Base-by-base conservation (phyloP, 2,329 filamentous ascomycete genomes). In the Chaetomium sp. region DNA sequence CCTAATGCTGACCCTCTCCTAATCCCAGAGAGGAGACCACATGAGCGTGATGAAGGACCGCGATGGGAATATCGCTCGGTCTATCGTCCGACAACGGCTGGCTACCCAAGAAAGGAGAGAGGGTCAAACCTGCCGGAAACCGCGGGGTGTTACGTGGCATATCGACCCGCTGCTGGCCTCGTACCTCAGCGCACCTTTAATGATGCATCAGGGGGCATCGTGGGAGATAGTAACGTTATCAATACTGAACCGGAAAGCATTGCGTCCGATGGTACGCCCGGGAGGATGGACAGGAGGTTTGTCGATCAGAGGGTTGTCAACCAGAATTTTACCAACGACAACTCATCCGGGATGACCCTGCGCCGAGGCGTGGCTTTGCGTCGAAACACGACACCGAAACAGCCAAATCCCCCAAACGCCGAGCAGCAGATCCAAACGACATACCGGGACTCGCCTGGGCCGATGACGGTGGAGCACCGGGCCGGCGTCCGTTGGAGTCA, bases 41-140 rank as follows among this genome's bases (percentile, higher is more conserved):
- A 19, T 12, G 27, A 6, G 23, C 23, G 23, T 16, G 13, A 29
- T 16, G 6, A 25, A 47, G 21, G 38, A 23, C 13, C 12, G 50
- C n/a, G n/a, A n/a, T 13, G 4, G 5, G 60, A 27, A 5, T 62
- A 62, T 21, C 21, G 29, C 21, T 62, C 53, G 29, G 12, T 62
- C 4, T 38, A 56, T 27, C n/a, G 38, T 3, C 33, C 58, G 2
- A 10, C 9, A 23, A 23, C 13, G 13, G 8, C 21, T 16, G 33
- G 35, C 2, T 13, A 16, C n/a, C 53, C 31, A 12, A 38, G 3
- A n/a, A 12, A 45, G 12, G 16, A 49, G 25, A 38, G 33, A 49
- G n/a, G 42, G 16, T 3, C 29, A 23, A 5, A 21, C 33, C 4
- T 10, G 12, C 16, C 2, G 47, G 13, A 25, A 29, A 4, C 33